A percentile compares a stretch with the other conserved stretches of the same genome.
Evolutionary conservation across 306 rosid genomes (phyloP).

Genomic region (Cucumis melo): DNA sequence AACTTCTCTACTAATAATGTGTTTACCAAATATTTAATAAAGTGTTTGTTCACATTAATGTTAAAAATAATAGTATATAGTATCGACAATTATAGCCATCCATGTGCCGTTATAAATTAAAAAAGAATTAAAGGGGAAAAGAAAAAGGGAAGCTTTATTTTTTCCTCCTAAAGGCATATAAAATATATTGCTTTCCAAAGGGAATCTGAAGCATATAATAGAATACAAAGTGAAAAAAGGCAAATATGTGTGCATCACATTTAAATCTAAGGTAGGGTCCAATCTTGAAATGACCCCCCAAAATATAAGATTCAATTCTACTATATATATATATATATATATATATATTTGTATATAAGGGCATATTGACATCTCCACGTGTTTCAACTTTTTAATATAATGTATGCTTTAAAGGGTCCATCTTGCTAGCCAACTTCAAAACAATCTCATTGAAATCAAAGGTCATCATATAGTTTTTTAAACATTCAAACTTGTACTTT

Average conservation of each 20-base stretch:
- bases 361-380: not conserved
- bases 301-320: not conserved
- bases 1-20: not conserved
- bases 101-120: not conserved
- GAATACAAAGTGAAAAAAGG: not conserved
- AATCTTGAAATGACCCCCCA: not conserved
- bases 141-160: not conserved
- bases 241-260: conserved; percentile 1
- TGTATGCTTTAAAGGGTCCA: not conserved
- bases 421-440: not conserved
- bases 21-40: not conserved
- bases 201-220: conserved; percentile 4
- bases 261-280: conserved; percentile 2
- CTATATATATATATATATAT: not conserved
- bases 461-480: not conserved
- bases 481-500: not conserved
- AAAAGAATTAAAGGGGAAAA: not conserved
- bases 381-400: not conserved
- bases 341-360: not conserved
- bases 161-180: not conserved
- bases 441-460: conserved; percentile 4
- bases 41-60: not conserved
- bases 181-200: not conserved
- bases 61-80: not conserved
- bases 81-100: not conserved